These are phyloP conservation scores for Papiliotrema terrestris DNA, from an alignment of 1,284 basidiomycete species.

Conservation along the genomic window DNA sequence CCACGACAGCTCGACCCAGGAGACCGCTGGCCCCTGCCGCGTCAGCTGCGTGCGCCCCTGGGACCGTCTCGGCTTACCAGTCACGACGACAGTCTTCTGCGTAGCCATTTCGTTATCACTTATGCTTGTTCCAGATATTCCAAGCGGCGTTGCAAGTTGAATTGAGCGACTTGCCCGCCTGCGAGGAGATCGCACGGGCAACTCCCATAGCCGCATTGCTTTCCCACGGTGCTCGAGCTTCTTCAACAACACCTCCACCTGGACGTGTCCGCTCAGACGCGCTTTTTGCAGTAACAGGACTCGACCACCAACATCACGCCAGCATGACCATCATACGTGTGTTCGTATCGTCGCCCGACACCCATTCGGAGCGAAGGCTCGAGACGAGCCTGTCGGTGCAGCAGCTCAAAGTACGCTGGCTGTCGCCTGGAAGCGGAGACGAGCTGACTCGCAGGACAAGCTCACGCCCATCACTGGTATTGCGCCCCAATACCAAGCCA, in stretches of 20 bases:
- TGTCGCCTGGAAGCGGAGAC: neutral
- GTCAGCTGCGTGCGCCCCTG: neutral
- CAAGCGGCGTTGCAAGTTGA: too few species aligned
- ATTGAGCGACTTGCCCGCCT: too few species aligned
- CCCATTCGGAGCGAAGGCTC: constrained; percentile 76
- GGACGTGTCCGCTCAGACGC: neutral
- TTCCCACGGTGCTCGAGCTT: constrained; percentile 1
- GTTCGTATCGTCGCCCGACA: constrained; percentile 79
- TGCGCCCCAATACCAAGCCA: constrained; percentile 64
- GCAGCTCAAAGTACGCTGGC: constrained; percentile 66
- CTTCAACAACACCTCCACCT: neutral
- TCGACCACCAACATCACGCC: neutral
- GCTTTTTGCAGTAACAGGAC: neutral
- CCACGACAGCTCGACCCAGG: constrained; percentile 50
- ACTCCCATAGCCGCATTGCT: neutral
- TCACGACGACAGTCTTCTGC: neutral
- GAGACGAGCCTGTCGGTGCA: constrained; percentile 68
- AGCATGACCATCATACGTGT: constrained; percentile 56
- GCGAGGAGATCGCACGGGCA: neutral
- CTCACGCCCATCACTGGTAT: constrained; percentile 91
- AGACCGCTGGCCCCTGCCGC: constrained; percentile 52
- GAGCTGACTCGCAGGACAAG: constrained; percentile 58
- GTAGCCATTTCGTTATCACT: neutral
- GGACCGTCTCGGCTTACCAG: neutral
- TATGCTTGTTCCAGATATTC: too few species aligned